Evolutionary conservation across 2,329 filamentous ascomycete genomes (phyloP), one percentile per base, ranked within the genome.

Genomic region (Fusarium sp.): DNA sequence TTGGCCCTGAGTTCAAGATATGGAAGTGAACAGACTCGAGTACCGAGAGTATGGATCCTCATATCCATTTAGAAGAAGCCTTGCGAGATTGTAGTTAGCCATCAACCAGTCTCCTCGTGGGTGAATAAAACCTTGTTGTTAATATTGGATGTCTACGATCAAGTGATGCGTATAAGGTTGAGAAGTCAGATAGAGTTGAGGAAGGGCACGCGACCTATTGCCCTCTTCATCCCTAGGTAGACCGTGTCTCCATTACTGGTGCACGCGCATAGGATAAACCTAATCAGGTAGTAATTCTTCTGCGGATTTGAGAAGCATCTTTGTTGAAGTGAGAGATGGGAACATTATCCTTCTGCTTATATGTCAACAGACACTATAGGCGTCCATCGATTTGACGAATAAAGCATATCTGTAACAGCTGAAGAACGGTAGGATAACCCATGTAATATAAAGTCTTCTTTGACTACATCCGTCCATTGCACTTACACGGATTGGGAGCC

Each of bases 381-480:
- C 18, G 4, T 12, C 6, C n/a, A n/a, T n/a, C 1, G 10, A 7
- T 9, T n/a, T 37, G 6, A 9, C 7, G 10, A 1, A n/a, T n/a
- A 4, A n/a, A 37, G 1, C 3, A n/a, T n/a, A 18, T 37, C 9
- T 10, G 5, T n/a, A 6, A 12, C 21, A 4, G 6, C 18, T 37
- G 18, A 37, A 37, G 21, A 21, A 21, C 21, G 4, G 21, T 21
- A 21, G 4, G 4, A 21, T 21, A 21, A 21, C 21, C 21, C 21
- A 21, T 21, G 21, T 21, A 21, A 21, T 21, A 21, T 21, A 21
- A 21, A 21, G 21, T 21, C 21, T 21, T 21, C 21, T 37, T 37
- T n/a, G 18, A 12, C 10, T n/a, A n/a, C 4, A 12, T 12, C 7
- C 2, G 10, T n/a, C 11, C 18, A 37, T n/a, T 37, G 4, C 18